These are phyloP conservation scores for Crucihimalaya himalaica DNA, from an alignment of 345 rosid species.

Conservation along the genomic window DNA sequence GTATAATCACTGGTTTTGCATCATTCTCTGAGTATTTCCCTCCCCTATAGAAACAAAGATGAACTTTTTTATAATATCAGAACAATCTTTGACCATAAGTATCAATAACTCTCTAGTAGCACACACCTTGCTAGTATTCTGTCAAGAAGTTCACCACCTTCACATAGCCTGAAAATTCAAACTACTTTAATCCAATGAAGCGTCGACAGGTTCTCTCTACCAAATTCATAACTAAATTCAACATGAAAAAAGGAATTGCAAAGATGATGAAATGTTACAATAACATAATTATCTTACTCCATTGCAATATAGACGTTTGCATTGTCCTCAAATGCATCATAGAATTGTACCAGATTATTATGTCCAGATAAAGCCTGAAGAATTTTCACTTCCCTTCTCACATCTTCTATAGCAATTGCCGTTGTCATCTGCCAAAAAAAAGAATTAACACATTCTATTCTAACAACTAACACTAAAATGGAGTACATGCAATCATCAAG, in stretches of 20 bases:
- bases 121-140: slow-evolving; percentile 82
- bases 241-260: neutral
- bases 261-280: neutral
- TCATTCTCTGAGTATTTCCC: slow-evolving; percentile 92
- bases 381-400: slow-evolving; percentile 94
- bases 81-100: neutral
- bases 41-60: slow-evolving; percentile 51
- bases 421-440: slow-evolving; percentile 75
- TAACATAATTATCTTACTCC: slow-evolving; percentile 67
- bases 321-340: slow-evolving; percentile 86
- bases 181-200: neutral
- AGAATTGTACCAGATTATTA: slow-evolving; percentile 72
- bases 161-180: slow-evolving; percentile 76
- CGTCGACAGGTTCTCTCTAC: neutral
- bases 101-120: neutral
- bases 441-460: neutral
- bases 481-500: neutral
- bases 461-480: neutral
- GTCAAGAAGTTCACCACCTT: slow-evolving; percentile 96
- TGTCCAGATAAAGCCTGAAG: slow-evolving; percentile 90
- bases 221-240: neutral
- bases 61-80: neutral
- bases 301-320: slow-evolving; percentile 83
- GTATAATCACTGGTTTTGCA: slow-evolving; percentile 80
- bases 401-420: slow-evolving; percentile 95